Evolutionary conservation across 805 yeast species (phyloP).

Genomic region (Yarrowia sp.): DNA sequence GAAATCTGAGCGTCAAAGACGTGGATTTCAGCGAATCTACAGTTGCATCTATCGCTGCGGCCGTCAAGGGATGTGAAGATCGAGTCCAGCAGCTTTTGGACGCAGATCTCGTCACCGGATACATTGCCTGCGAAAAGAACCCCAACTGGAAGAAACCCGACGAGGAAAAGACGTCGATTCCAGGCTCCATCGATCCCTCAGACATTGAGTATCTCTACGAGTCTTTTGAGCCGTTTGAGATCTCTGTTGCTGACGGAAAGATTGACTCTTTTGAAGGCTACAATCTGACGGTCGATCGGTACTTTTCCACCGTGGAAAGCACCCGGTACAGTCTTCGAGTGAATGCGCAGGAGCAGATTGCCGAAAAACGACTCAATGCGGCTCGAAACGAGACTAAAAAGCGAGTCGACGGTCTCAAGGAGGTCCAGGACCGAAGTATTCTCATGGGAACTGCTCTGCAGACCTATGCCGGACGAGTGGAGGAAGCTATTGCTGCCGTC

Average conservation of each 20-base stretch:
- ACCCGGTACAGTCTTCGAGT: slow-evolving; percentile 69
- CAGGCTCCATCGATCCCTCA: slow-evolving; percentile 4
- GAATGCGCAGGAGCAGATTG: slow-evolving; percentile 73
- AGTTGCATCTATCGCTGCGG: slow-evolving; percentile 39
- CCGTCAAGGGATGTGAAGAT: slow-evolving; percentile 48
- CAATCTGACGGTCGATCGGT: slow-evolving; percentile 75
- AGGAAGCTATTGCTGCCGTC: slow-evolving; percentile 65
- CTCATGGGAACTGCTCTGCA: slow-evolving; percentile 72
- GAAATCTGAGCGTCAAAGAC: slow-evolving; percentile 41
- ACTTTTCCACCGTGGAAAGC: slow-evolving; percentile 81
- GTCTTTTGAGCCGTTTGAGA: slow-evolving; percentile 67
- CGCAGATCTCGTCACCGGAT: slow-evolving; percentile 49
- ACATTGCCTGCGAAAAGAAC: slow-evolving; percentile 60
- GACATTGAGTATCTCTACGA: slow-evolving; percentile 52
- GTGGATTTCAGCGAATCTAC: slow-evolving; percentile 29
- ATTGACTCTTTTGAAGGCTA: slow-evolving; percentile 53
- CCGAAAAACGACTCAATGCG: slow-evolving; percentile 65
- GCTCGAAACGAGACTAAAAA: slow-evolving; percentile 71
- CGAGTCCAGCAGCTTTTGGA: slow-evolving; percentile 41
- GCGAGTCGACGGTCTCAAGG: slow-evolving; percentile 62
- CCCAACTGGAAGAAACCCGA: slow-evolving; percentile 45
- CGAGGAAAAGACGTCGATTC: slow-evolving; percentile 28
- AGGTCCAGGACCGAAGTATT: slow-evolving; percentile 60
- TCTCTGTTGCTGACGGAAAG: slow-evolving; percentile 38
- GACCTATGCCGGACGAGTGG: slow-evolving; percentile 64